phyloP scores from a whole-genome alignment of 202 grass and related monocot genomes.

The Dendrocalamus latiflorus region DNA sequence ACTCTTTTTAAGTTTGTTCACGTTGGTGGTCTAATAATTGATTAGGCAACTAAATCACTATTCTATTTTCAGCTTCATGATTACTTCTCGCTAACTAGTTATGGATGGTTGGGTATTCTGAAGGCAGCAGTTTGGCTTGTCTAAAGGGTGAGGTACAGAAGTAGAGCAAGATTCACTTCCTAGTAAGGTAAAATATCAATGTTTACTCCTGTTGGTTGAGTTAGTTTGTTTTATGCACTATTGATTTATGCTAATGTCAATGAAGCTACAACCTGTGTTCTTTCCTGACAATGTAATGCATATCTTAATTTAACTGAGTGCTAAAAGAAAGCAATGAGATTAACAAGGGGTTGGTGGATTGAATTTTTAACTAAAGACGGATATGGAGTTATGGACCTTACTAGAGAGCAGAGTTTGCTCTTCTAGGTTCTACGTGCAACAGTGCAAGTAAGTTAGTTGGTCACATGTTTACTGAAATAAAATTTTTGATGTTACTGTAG shows the following conservation, averaged over 20 bases:
- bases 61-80: constrained; percentile 34
- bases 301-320: too few species aligned
- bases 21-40: constrained; percentile 31
- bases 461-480: not conserved
- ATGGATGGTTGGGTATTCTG: constrained; percentile 7
- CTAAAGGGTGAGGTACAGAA: constrained; percentile 17
- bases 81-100: constrained; percentile 21
- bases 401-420: constrained; percentile 1
- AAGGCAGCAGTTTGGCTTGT: constrained; percentile 22
- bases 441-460: not conserved
- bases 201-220: constrained; percentile 19
- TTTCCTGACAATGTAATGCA: too few species aligned
- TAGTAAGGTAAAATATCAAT: constrained; percentile 21
- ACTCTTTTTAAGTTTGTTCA: constrained; percentile 26
- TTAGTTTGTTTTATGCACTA: too few species aligned
- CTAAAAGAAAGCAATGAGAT: too few species aligned
- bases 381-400: constrained; percentile 2
- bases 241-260: too few species aligned
- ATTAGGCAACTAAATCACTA: constrained; percentile 38
- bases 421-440: constrained; percentile 8
- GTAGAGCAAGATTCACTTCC: constrained; percentile 5
- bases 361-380: constrained; percentile 15
- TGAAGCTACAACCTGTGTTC: too few species aligned
- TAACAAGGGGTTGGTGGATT: too few species aligned
- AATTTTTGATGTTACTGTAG: not conserved